Evolutionary conservation across 345 rosid genomes (phyloP), one percentile per base, ranked within the genome.

Genomic region (Populus ilicifolia): DNA sequence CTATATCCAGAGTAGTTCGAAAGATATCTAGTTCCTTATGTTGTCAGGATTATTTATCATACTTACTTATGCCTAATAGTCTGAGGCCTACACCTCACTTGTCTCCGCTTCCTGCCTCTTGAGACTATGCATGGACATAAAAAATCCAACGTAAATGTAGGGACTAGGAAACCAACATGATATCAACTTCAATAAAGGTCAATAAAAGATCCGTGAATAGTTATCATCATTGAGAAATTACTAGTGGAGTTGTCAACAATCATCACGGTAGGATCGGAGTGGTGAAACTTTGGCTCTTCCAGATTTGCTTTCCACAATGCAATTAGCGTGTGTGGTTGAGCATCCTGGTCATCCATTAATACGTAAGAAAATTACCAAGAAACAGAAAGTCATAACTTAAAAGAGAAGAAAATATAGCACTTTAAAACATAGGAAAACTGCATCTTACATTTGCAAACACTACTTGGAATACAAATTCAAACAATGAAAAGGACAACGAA

Each of bases 231-330:
- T 74, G 56, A 77, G 85, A 85, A 81, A 81, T 93, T 93, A 92
- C 99, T 92, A 83, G 85, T 80, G 78, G 90, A 63, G 80, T 83
- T 88, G 63, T 93, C 96, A 70, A 84, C 84, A 80, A 96, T 91
- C 84, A 83, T 83, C 80, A 94, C 97, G 23, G 98, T 87, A 72
- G 94, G 82, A 85, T 96, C 98, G 77, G 89, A 80, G 78, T 79
- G 95, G 78, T 90, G 87, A 41, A 76, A 79, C 83, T 91, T 92
- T 78, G 89, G 90, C 74, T 90, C 96, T 83, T 92, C 97, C 82
- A 96, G 78, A 86, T 90, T 91, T 39, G 95, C 97, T 83, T 83
- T 94, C 97, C 99, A 92, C 88, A 96, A 81, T 39, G 95, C 87
- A 75, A 94, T 86, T 72, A 90, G 70, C 0, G 85, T 84, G 21